phyloP scores from a whole-genome alignment of 2,329 filamentous ascomycete species.

The Bertia moriformis region DNA sequence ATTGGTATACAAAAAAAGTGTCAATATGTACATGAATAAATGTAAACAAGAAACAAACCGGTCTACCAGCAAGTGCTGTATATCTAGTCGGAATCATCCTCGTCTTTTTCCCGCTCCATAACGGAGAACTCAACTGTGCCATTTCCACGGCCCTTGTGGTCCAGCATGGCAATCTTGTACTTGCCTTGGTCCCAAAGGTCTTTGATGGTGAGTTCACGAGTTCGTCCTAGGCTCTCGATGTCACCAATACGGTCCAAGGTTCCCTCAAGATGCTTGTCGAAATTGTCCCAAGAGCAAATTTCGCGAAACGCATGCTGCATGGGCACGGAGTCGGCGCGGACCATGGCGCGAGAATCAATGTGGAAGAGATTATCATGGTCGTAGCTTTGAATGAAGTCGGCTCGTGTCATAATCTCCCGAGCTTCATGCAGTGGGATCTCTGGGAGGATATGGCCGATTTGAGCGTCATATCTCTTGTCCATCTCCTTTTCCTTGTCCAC shows the following conservation, averaged over 20 bases:
- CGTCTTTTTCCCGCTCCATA: neutral
- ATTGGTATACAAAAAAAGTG: neutral
- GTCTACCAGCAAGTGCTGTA: neutral
- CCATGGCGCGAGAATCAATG: constrained; percentile 37
- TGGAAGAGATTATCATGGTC: constrained; percentile 43
- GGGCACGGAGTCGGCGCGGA: constrained; percentile 38
- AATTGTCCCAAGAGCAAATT: constrained; percentile 30
- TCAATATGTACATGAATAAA: neutral
- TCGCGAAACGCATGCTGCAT: constrained; percentile 43
- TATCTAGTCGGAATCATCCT: neutral
- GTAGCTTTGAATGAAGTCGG: constrained; percentile 39
- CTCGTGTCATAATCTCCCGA: constrained; percentile 37
- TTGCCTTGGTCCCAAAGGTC: constrained; percentile 24
- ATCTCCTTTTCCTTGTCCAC: constrained; percentile 27
- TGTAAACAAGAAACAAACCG: neutral
- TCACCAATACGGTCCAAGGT: constrained; percentile 35
- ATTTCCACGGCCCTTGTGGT: neutral
- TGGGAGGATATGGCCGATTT: constrained; percentile 27
- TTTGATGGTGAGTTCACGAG: constrained; percentile 39
- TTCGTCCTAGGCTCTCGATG: constrained; percentile 36
- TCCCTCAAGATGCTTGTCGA: constrained; percentile 33
- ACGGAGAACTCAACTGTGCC: neutral
- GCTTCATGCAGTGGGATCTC: constrained; percentile 31
- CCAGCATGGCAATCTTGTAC: neutral
- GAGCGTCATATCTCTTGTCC: constrained; percentile 6